Percentiles rank a stretch among this genome's conserved stretches.
Conservation (phyloP, 2,329 filamentous ascomycete species). For the Claviceps sp. region DNA sequence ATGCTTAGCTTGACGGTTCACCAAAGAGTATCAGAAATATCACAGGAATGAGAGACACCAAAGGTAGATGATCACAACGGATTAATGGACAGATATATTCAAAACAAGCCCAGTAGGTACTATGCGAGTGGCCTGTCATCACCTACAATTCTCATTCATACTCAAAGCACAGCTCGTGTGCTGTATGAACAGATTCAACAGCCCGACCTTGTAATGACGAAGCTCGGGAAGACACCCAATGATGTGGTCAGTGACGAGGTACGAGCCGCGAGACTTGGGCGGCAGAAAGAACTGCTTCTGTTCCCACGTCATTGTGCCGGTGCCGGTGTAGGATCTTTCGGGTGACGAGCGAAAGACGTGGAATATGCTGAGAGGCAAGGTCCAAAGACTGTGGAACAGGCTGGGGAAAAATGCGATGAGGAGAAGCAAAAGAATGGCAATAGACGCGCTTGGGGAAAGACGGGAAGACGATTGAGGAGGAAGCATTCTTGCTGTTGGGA, state of each 20-base stretch:
- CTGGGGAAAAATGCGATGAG: slow-evolving; percentile 38
- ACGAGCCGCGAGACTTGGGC: slow-evolving; percentile 64
- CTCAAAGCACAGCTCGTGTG: slow-evolving; percentile 86
- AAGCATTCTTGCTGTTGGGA: not conserved
- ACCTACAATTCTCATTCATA: slow-evolving; percentile 75
- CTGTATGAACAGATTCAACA: slow-evolving; percentile 85
- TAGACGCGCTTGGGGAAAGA: slow-evolving; percentile 25
- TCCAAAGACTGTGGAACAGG: slow-evolving; percentile 38
- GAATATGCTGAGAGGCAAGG: slow-evolving; percentile 31
- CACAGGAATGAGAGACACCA: not conserved
- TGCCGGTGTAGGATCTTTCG: slow-evolving; percentile 16
- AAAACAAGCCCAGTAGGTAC: not conserved
- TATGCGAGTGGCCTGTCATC: not conserved
- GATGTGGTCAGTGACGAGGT: slow-evolving; percentile 76
- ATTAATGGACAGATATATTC: not conserved
- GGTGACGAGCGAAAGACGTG: slow-evolving; percentile 18
- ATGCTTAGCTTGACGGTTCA: not conserved
- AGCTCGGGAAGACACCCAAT: slow-evolving; percentile 64
- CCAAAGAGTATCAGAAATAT: not conserved
- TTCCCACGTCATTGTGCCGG: slow-evolving; percentile 53
- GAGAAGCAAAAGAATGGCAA: slow-evolving; percentile 34
- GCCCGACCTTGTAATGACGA: slow-evolving; percentile 66
- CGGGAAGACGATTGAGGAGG: slow-evolving; percentile 9
- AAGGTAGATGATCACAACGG: not conserved
- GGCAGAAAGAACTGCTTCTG: slow-evolving; percentile 80